Conservation (phyloP, 495 filamentous ascomycete genomes). For the Xylaria sp. region DNA sequence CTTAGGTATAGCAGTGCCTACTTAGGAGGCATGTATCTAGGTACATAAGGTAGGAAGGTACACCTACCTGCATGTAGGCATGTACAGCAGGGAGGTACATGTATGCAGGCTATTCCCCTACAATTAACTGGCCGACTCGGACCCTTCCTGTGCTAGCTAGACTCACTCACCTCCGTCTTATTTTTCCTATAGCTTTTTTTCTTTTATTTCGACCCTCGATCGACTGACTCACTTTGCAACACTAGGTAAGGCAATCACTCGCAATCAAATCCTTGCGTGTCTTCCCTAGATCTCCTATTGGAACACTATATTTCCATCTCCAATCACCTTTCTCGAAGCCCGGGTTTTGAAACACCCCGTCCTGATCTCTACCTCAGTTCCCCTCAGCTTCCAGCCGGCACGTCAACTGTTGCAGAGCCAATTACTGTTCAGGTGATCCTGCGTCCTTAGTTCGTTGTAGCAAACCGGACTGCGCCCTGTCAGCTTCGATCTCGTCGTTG, state of each 20-base stretch:
- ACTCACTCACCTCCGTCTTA: neutral
- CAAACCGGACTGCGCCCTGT: neutral
- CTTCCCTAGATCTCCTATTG: neutral
- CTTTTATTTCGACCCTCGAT: neutral
- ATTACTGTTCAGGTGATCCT: neutral
- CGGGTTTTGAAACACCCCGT: neutral
- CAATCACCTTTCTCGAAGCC: neutral
- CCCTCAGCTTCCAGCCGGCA: neutral
- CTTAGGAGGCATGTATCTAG: neutral
- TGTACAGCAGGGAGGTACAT: too few relatives aligned
- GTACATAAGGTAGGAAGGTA: too few relatives aligned
- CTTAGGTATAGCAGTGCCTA: neutral
- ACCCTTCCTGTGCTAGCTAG: neutral
- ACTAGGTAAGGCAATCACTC: neutral
- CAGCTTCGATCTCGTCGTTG: neutral
- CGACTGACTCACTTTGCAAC: neutral
- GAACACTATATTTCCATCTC: neutral
- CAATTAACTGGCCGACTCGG: slow-evolving; percentile 2
- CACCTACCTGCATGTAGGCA: too few relatives aligned
- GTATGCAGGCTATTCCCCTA: too few relatives aligned
- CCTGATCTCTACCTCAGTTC: neutral
- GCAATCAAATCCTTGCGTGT: slow-evolving; percentile 3
- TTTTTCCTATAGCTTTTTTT: neutral
- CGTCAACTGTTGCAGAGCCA: neutral
- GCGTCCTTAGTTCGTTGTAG: neutral